These are phyloP conservation scores for Parachaetomium inaequale DNA, from an alignment of 495 filamentous ascomycete species.

Conservation along the genomic window DNA sequence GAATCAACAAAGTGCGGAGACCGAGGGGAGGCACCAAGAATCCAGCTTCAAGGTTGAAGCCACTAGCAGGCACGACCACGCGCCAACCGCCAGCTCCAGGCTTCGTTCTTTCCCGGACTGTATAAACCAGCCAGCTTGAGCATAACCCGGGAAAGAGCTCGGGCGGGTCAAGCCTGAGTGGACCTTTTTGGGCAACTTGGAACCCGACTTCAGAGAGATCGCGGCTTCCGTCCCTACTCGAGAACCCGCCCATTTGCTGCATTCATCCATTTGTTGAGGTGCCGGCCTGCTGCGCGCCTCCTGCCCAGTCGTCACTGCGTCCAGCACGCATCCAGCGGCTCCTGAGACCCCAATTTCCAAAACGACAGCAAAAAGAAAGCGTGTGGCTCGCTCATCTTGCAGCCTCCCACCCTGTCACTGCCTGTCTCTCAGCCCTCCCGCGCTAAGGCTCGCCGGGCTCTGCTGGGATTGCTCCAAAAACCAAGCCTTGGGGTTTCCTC, in stretches of 20 bases:
- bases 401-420: slow-evolving; percentile 25
- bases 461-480: slow-evolving; percentile 24
- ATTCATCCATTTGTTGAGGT: too few relatives aligned
- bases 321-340: slow-evolving; percentile 1
- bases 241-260: slow-evolving; percentile 2
- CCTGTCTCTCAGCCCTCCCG: slow-evolving; percentile 34
- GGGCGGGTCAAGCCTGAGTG: too few relatives aligned
- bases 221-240: background rate
- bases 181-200: background rate
- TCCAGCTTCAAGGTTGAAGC: too few relatives aligned
- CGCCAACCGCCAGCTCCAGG: background rate
- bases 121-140: background rate
- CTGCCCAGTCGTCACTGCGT: background rate
- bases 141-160: background rate
- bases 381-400: slow-evolving; percentile 22
- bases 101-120: background rate
- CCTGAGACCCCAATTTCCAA: slow-evolving; percentile 20
- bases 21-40: too few relatives aligned
- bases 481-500: slow-evolving; percentile 21
- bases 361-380: slow-evolving; percentile 15
- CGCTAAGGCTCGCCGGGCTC: slow-evolving; percentile 25
- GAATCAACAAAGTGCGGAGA: background rate
- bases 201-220: too few relatives aligned
- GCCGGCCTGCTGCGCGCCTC: background rate
- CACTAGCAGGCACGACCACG: too few relatives aligned